Evolutionary conservation across 148 eudicot genomes (phyloP).

Genomic region (Vaccinium vitisidaea): DNA sequence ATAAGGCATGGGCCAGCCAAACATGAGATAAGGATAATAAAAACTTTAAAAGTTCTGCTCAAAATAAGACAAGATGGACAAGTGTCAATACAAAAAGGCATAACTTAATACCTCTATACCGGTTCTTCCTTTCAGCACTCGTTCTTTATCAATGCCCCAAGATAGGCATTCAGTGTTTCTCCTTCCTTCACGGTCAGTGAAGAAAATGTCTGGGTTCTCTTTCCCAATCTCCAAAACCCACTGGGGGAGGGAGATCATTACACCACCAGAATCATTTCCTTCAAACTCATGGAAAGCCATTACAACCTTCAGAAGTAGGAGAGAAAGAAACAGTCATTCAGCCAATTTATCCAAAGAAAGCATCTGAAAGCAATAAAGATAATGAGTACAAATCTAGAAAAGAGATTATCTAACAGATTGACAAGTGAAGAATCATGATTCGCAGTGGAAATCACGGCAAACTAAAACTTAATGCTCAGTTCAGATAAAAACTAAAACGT

Average conservation of each 20-base stretch:
- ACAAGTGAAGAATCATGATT: not conserved
- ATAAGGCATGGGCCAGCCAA: not conserved
- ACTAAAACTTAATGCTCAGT: constrained; percentile 1
- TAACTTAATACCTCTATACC: constrained; percentile 53
- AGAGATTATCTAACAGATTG: not conserved
- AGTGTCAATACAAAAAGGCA: not conserved
- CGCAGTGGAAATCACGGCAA: constrained; percentile 1
- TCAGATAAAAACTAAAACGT: not conserved
- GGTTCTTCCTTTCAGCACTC: constrained; percentile 67
- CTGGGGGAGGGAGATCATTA: constrained; percentile 56
- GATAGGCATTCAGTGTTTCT: constrained; percentile 68
- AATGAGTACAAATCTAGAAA: not conserved
- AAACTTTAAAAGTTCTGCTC: not conserved
- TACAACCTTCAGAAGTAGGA: constrained; percentile 44
- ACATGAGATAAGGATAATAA: not conserved
- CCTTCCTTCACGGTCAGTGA: constrained; percentile 72
- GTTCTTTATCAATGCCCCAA: constrained; percentile 68
- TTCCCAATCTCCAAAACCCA: constrained; percentile 75
- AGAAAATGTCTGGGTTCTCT: constrained; percentile 68
- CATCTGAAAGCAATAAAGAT: not conserved
- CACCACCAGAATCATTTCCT: constrained; percentile 49
- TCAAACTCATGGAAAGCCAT: constrained; percentile 64
- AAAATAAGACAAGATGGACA: not conserved
- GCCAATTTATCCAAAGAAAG: not conserved
- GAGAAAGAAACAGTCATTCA: constrained; percentile 3